Base-by-base conservation (phyloP, 2,329 filamentous ascomycete genomes). In the Exophiala bonariae region DNA sequence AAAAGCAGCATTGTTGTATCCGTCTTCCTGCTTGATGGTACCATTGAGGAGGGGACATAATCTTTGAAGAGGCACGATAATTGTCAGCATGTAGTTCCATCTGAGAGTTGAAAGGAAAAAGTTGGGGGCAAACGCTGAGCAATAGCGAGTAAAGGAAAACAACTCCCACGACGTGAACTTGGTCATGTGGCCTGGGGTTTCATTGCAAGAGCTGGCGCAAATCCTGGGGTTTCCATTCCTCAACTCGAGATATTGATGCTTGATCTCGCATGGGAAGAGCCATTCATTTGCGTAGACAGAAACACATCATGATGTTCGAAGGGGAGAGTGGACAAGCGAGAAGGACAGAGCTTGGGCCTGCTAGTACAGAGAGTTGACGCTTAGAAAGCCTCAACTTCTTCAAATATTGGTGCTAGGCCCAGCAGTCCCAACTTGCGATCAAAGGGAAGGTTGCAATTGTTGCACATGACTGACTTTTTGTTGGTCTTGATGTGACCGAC, bases 401-500 rank as follows among this genome's bases (percentile, higher is more conserved):
- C 48, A 19, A 54, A 46, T 36, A 22, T 40, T 41, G 47, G 50
- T 13, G 50, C 43, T 36, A 44, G 38, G 23, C 49, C 41, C 45
- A 56, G 33, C 14, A 41, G 49, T 7, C 39, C 52, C 41, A 54
- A 34, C 23, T 55, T 49, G 52, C 47, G 50, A 26, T 53, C 43
- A 47, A 54, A 19, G 45, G 51, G 51, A 36, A 54, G 49, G 50
- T 56, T 39, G 44, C 56, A 60, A 47, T 51, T 41, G 43, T 51
- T 52, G 57, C 59, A 60, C 56, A 59, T 53, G 59, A 69, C 77
- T 71, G 81, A 93, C 89, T 96, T 97, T 75, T 96, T 95, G 76
- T 97, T 97, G 38, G 92, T 97, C 72, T 96, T 96, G 76, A 99
- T 99, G 64, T 99, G 93, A 23, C 93, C 93, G 44, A 95, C 87